Evolutionary conservation across 169 alveolate genomes (phyloP).

Genomic region (Eimeria sp.): DNA sequence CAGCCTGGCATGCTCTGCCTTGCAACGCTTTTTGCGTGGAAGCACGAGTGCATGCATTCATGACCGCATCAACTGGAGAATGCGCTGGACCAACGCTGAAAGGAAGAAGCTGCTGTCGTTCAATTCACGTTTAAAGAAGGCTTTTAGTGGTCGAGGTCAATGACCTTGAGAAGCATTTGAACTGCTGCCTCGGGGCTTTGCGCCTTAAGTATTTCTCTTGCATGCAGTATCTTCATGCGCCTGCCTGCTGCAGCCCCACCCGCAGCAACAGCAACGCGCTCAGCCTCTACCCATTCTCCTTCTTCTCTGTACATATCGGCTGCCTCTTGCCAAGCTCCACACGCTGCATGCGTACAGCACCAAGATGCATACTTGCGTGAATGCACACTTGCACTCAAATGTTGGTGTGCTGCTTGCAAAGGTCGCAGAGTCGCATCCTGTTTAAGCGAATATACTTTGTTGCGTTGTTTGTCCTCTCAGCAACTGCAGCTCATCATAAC

Average conservation of each 20-base stretch:
- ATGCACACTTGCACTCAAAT: background rate
- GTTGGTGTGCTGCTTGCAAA: background rate
- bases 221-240: slow-evolving; percentile 21
- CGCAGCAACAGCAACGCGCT: slow-evolving; percentile 24
- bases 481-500: background rate
- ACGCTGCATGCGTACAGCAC: background rate
- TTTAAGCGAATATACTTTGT: background rate
- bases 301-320: slow-evolving; percentile 22
- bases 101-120: background rate
- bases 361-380: background rate
- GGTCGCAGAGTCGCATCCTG: background rate
- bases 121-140: background rate
- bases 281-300: slow-evolving; percentile 19
- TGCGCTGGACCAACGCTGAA: background rate
- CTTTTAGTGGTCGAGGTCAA: background rate
- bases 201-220: background rate
- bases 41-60: no score
- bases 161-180: background rate
- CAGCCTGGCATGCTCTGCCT: no score
- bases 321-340: slow-evolving; percentile 54
- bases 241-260: slow-evolving; percentile 22
- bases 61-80: background rate
- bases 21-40: no score
- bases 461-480: background rate
- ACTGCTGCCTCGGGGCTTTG: slow-evolving; percentile 23